These are phyloP conservation scores for Suhomyces sp. DNA, from an alignment of 805 yeast species.

Conservation along the genomic window DNA sequence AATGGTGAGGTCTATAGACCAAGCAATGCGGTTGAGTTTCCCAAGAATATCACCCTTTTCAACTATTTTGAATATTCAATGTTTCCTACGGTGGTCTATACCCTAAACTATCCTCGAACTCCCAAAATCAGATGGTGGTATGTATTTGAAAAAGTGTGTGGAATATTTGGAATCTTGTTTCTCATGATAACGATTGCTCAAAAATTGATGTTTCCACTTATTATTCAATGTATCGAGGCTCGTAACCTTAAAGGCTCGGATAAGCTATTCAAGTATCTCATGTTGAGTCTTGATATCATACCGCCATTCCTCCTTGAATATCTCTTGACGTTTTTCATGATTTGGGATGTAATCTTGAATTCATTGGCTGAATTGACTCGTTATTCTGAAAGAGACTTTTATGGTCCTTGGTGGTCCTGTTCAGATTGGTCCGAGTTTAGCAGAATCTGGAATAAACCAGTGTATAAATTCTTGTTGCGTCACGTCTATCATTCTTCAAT, in stretches of 20 bases:
- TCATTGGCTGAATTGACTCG: slow-evolving; percentile 83
- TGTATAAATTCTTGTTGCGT: slow-evolving; percentile 80
- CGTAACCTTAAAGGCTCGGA: slow-evolving; percentile 47
- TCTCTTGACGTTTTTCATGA: slow-evolving; percentile 75
- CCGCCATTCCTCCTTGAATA: slow-evolving; percentile 79
- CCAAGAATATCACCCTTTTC: slow-evolving; percentile 59
- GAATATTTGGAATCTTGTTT: slow-evolving; percentile 82
- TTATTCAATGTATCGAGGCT: slow-evolving; percentile 54
- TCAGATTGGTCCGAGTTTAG: slow-evolving; percentile 92
- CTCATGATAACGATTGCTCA: slow-evolving; percentile 82
- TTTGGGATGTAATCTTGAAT: slow-evolving; percentile 93
- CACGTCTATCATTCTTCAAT: slow-evolving; percentile 94
- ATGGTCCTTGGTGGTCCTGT: slow-evolving; percentile 98
- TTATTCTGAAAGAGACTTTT: slow-evolving; percentile 89
- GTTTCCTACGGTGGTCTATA: slow-evolving; percentile 88
- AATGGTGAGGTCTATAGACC: slow-evolving; percentile 4
- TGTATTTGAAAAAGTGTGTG: slow-evolving; percentile 65
- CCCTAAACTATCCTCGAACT: slow-evolving; percentile 79
- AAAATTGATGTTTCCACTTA: slow-evolving; percentile 69
- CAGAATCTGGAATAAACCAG: slow-evolving; percentile 92
- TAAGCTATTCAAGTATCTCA: slow-evolving; percentile 49
- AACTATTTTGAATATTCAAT: slow-evolving; percentile 77
- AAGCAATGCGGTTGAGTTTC: slow-evolving; percentile 47
- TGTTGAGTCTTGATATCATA: slow-evolving; percentile 65
- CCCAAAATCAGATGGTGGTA: slow-evolving; percentile 64